Evolutionary conservation across 2,329 filamentous ascomycete species (phyloP).

Genomic region (Ustulina deusta): DNA sequence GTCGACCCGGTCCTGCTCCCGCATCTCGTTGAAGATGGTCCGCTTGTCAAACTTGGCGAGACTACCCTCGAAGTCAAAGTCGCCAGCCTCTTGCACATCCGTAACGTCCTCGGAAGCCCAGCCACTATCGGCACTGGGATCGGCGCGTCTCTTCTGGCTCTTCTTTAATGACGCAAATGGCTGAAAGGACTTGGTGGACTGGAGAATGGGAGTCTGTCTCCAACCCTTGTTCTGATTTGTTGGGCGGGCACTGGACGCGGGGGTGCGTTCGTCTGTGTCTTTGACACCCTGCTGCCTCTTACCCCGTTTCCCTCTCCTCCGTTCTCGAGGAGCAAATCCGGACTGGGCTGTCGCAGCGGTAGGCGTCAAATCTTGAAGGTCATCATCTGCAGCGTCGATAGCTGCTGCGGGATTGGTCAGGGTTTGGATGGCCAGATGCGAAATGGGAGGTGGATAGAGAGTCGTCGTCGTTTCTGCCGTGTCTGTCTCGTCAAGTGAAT

Average conservation of each 20-base stretch:
- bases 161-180: slow-evolving; percentile 71
- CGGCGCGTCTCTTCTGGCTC: slow-evolving; percentile 58
- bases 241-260: slow-evolving; percentile 40
- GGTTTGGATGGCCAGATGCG: slow-evolving; percentile 39
- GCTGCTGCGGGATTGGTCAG: slow-evolving; percentile 29
- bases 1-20: slow-evolving; percentile 87
- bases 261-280: slow-evolving; percentile 37
- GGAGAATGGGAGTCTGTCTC: slow-evolving; percentile 70
- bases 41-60: slow-evolving; percentile 96
- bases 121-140: slow-evolving; percentile 71
- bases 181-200: slow-evolving; percentile 72
- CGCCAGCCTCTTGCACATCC: slow-evolving; percentile 90
- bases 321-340: slow-evolving; percentile 36
- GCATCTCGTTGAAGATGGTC: slow-evolving; percentile 90
- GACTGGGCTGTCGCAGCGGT: slow-evolving; percentile 34
- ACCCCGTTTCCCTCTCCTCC: slow-evolving; percentile 43
- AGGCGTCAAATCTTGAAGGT: slow-evolving; percentile 38
- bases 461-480: slow-evolving; percentile 33
- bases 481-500: slow-evolving; percentile 46
- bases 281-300: slow-evolving; percentile 40
- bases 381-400: slow-evolving; percentile 43
- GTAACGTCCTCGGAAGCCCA: slow-evolving; percentile 98
- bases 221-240: slow-evolving; percentile 63
- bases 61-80: slow-evolving; percentile 92
- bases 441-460: slow-evolving; percentile 21